Evolutionary conservation across 345 rosid genomes (phyloP).

Genomic region (Euphorbia tirucalli): DNA sequence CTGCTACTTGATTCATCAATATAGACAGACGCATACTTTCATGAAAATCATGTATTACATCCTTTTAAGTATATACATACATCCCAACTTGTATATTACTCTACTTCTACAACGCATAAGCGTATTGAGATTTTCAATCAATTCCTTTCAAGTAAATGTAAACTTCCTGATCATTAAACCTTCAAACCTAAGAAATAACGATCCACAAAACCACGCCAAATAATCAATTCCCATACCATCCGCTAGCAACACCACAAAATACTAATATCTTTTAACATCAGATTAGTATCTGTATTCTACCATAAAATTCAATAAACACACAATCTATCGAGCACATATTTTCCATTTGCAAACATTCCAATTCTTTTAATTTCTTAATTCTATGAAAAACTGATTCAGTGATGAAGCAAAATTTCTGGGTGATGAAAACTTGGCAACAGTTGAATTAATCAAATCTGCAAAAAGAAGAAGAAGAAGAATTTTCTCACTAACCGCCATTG

Average conservation of each 20-base stretch:
- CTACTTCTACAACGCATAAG: background rate
- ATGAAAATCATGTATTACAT: background rate
- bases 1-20: background rate
- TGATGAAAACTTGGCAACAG: background rate
- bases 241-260: background rate
- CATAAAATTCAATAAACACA: background rate
- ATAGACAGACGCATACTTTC: background rate
- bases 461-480: background rate
- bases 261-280: background rate
- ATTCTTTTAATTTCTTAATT: background rate
- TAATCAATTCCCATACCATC: background rate
- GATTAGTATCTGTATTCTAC: background rate
- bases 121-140: too few species aligned
- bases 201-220: background rate
- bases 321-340: background rate
- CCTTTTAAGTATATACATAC: background rate
- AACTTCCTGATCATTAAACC: background rate
- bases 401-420: background rate
- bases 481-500: constrained; percentile 13
- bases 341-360: background rate
- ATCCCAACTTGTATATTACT: background rate
- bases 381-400: background rate
- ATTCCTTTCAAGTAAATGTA: too few species aligned
- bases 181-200: background rate
- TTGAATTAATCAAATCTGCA: background rate